Conservation (phyloP, 2,329 filamentous ascomycete species). For the Pseudogymnoascus sp. region DNA sequence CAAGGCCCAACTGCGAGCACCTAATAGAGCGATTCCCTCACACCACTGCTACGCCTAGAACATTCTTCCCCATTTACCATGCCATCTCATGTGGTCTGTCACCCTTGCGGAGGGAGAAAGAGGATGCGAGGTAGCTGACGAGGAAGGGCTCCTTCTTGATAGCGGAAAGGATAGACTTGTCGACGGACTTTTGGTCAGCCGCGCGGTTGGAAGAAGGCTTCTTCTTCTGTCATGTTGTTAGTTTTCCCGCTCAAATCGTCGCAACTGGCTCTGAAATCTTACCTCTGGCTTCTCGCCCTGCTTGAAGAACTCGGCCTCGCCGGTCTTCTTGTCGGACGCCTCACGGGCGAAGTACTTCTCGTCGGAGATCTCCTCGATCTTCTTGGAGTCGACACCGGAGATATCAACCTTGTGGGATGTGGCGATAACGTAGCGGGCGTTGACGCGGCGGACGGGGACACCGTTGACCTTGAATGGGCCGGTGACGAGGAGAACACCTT, state of each 20-base stretch:
- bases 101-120: conserved; percentile 98
- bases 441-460: conserved; percentile 91
- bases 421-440: conserved; percentile 88
- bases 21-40: conserved; percentile 8
- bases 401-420: conserved; percentile 82
- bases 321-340: conserved; percentile 89
- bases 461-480: conserved; percentile 99
- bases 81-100: conserved; percentile 99
- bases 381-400: conserved; percentile 77
- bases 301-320: conserved; percentile 99
- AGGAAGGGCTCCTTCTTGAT: conserved; percentile 99
- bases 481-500: conserved; percentile 97
- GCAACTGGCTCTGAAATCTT: conserved; percentile 34
- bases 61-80: conserved; percentile 60
- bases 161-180: conserved; percentile 88
- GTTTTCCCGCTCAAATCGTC: background rate
- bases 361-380: conserved; percentile 68
- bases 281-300: conserved; percentile 98
- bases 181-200: conserved; percentile 96
- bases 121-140: conserved; percentile 84
- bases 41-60: conserved; percentile 25
- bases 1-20: conserved; percentile 11
- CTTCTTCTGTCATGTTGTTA: conserved; percentile 71
- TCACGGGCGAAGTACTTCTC: conserved; percentile 95
- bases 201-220: conserved; percentile 83